phyloP scores from a whole-genome alignment of 768 basidiomycete species.

The Trametes villosa region DNA sequence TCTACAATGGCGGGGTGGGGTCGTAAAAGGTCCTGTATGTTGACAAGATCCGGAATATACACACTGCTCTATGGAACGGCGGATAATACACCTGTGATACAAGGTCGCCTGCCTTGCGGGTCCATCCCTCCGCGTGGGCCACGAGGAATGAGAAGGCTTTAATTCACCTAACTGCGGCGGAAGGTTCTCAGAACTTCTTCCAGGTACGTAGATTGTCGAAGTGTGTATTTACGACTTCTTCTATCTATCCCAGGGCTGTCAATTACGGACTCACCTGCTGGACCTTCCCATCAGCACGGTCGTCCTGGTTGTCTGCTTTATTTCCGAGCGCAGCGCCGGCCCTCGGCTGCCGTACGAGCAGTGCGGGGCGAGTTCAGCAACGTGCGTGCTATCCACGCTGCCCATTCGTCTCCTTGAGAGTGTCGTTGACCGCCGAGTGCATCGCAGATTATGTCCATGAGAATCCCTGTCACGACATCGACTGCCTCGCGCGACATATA shows the following conservation, averaged over 20 bases:
- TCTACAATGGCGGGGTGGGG: too few relatives aligned
- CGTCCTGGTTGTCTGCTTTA: neutral
- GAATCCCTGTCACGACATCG: neutral
- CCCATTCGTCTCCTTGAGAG: neutral
- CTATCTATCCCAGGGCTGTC: neutral
- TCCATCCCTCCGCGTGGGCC: too few relatives aligned
- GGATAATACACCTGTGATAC: too few relatives aligned
- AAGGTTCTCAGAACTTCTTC: neutral
- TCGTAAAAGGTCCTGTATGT: too few relatives aligned
- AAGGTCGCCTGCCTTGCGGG: too few relatives aligned
- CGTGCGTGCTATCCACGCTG: neutral
- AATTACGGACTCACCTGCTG: neutral
- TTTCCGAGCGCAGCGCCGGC: neutral
- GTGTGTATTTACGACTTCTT: neutral
- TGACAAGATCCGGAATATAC: too few relatives aligned
- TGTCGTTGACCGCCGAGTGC: neutral
- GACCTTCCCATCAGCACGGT: neutral
- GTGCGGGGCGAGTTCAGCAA: neutral
- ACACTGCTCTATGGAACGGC: too few relatives aligned
- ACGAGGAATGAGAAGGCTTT: too few relatives aligned
- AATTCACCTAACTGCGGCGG: neutral
- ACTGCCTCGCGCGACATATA: neutral
- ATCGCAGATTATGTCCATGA: neutral
- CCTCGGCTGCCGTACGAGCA: constrained; percentile 3
- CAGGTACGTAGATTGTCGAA: neutral